These are phyloP conservation scores for Plectosphaerella plurivora DNA, from an alignment of 2,329 filamentous ascomycete genomes.

Conservation along the genomic window DNA sequence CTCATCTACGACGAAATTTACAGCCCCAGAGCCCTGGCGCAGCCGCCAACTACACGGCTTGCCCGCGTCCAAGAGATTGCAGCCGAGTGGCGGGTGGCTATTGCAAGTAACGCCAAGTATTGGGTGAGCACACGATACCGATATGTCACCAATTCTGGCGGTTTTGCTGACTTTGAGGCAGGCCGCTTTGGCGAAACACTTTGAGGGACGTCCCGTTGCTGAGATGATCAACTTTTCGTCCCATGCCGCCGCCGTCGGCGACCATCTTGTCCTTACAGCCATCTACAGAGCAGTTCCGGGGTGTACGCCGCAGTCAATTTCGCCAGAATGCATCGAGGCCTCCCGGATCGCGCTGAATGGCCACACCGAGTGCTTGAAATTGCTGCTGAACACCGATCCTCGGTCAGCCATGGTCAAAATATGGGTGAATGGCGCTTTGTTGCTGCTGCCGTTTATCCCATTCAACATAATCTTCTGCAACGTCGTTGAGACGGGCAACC, in stretches of 20 bases:
- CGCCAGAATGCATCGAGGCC: background rate
- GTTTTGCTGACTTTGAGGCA: background rate
- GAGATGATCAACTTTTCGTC: background rate
- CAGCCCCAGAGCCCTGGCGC: constrained; percentile 15
- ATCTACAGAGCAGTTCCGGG: background rate
- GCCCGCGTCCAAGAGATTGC: constrained; percentile 2
- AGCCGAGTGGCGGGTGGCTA: background rate
- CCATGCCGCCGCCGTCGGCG: background rate
- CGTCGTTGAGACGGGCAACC: constrained; percentile 29
- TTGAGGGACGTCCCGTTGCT: background rate
- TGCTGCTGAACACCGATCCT: background rate
- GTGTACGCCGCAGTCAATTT: background rate
- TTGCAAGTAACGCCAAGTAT: background rate
- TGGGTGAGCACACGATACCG: background rate
- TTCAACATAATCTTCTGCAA: constrained; percentile 21
- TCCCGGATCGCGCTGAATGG: background rate
- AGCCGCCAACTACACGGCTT: constrained; percentile 11
- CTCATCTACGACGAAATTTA: constrained; percentile 21
- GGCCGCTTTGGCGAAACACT: background rate
- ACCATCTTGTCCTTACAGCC: background rate
- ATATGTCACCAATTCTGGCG: background rate
- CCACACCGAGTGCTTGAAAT: background rate
- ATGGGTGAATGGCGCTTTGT: constrained; percentile 8
- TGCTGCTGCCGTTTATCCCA: constrained; percentile 16
- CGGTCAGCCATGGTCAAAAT: background rate